Evolutionary conservation across 768 basidiomycete species (phyloP).

Genomic region (Exidia glandulosa): DNA sequence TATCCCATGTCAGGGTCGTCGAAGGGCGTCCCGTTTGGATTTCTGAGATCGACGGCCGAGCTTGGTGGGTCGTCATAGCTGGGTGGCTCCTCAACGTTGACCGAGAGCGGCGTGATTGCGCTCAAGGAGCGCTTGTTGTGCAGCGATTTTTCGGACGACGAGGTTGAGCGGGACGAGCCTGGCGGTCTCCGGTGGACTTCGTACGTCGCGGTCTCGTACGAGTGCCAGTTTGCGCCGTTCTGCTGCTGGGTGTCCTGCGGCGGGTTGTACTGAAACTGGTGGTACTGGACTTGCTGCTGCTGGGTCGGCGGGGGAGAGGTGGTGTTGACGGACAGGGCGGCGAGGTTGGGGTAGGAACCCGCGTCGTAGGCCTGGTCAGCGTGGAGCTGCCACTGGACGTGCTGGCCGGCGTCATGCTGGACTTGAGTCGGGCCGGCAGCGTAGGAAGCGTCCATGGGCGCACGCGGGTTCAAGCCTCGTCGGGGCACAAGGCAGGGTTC

Average conservation of each 20-base stretch:
- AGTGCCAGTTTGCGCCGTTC: background rate
- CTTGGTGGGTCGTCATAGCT: slow-evolving; percentile 13
- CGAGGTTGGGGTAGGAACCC: slow-evolving; percentile 17
- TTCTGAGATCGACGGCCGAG: slow-evolving; percentile 16
- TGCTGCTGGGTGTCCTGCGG: background rate
- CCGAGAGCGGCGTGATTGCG: slow-evolving; percentile 22
- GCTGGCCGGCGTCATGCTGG: background rate
- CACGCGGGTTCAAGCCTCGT: too few species aligned
- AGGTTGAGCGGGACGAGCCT: slow-evolving; percentile 33
- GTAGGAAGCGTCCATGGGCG: too few species aligned
- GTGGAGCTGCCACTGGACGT: background rate
- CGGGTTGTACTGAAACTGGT: slow-evolving; percentile 8
- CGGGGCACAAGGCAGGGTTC: too few species aligned
- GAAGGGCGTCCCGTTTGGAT: slow-evolving; percentile 27
- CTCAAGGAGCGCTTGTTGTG: slow-evolving; percentile 61
- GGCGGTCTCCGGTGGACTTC: slow-evolving; percentile 21
- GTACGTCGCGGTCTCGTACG: slow-evolving; percentile 1
- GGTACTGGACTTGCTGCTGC: slow-evolving; percentile 12
- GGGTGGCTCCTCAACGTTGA: slow-evolving; percentile 20
- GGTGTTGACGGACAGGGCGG: slow-evolving; percentile 24
- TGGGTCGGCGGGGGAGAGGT: slow-evolving; percentile 13
- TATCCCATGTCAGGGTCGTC: slow-evolving; percentile 50
- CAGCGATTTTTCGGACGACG: slow-evolving; percentile 42
- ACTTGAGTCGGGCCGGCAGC: too few species aligned
- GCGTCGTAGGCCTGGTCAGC: slow-evolving; percentile 1